Conservation (phyloP, 495 filamentous ascomycete species). For the Penicillium manginii region DNA sequence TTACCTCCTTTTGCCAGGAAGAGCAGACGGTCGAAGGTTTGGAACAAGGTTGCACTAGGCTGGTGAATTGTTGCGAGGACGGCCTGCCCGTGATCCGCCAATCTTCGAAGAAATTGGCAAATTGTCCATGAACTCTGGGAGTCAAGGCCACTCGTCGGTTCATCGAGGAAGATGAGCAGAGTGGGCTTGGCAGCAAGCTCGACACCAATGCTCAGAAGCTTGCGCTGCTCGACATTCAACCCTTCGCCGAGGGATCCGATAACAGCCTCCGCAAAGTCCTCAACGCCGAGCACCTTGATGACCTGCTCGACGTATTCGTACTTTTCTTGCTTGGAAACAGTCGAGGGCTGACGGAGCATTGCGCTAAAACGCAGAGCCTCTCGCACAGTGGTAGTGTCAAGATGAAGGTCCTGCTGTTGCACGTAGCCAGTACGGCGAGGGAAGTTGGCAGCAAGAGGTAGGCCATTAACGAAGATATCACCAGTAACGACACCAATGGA, state of each 20-base stretch:
- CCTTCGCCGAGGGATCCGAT: conserved; percentile 52
- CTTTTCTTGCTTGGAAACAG: conserved; percentile 44
- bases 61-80: conserved; percentile 95
- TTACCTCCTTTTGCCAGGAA: conserved; percentile 80
- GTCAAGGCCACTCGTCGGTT: conserved; percentile 87
- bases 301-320: conserved; percentile 52
- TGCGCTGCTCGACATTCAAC: conserved; percentile 89
- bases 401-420: conserved; percentile 89
- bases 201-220: conserved; percentile 85
- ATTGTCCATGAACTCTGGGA: conserved; percentile 88
- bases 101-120: conserved; percentile 72
- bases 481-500: conserved; percentile 53
- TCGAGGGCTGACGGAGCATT: conserved; percentile 74
- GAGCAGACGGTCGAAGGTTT: conserved; percentile 85
- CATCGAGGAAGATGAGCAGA: conserved; percentile 85
- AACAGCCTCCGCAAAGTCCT: conserved; percentile 45
- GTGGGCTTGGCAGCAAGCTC: conserved; percentile 86
- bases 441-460: conserved; percentile 67
- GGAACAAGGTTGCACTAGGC: conserved; percentile 85
- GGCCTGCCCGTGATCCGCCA: conserved; percentile 83
- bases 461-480: conserved; percentile 55
- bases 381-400: conserved; percentile 83
- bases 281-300: conserved; percentile 51
- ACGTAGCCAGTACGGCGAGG: conserved; percentile 93
- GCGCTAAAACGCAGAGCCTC: conserved; percentile 84